These are phyloP conservation scores for Alternaria sp. DNA, from an alignment of 2,329 filamentous ascomycete species.

Conservation along the genomic window DNA sequence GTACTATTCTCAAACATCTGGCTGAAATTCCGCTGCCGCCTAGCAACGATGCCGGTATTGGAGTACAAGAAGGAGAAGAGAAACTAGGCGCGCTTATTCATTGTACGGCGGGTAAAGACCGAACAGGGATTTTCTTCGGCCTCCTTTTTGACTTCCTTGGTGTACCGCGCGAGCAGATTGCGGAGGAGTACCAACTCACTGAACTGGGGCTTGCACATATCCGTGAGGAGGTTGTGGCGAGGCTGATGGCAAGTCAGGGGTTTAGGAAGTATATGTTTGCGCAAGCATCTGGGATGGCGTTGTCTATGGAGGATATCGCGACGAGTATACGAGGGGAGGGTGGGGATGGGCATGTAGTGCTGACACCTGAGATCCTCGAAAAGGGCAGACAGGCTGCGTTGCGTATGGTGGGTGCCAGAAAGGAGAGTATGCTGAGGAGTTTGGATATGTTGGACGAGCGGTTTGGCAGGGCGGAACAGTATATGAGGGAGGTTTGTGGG, in stretches of 20 bases:
- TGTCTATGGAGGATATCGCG: constrained; percentile 61
- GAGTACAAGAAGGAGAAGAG: constrained; percentile 25
- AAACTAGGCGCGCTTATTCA: constrained; percentile 68
- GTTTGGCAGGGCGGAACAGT: constrained; percentile 71
- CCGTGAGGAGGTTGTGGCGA: constrained; percentile 59
- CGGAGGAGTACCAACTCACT: constrained; percentile 73
- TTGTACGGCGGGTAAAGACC: constrained; percentile 80
- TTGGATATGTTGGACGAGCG: constrained; percentile 64
- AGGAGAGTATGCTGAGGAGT: constrained; percentile 62
- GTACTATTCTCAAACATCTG: constrained; percentile 69
- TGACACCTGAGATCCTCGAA: constrained; percentile 43
- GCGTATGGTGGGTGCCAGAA: constrained; percentile 52
- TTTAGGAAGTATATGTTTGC: constrained; percentile 38
- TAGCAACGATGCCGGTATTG: background rate
- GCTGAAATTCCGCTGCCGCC: constrained; percentile 48
- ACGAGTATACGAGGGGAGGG: constrained; percentile 51
- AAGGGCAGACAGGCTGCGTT: constrained; percentile 39
- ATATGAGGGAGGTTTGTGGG: constrained; percentile 67
- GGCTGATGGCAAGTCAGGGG: constrained; percentile 54
- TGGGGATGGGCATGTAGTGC: constrained; percentile 41
- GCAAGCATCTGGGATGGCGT: constrained; percentile 21
- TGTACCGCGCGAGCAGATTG: constrained; percentile 65
- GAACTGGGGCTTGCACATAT: constrained; percentile 64
- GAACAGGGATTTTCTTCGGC: constrained; percentile 75
- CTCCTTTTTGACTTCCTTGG: constrained; percentile 71